Evolutionary conservation across 176 grass and related monocot genomes (phyloP).

Genomic region (Poa pratensis): DNA sequence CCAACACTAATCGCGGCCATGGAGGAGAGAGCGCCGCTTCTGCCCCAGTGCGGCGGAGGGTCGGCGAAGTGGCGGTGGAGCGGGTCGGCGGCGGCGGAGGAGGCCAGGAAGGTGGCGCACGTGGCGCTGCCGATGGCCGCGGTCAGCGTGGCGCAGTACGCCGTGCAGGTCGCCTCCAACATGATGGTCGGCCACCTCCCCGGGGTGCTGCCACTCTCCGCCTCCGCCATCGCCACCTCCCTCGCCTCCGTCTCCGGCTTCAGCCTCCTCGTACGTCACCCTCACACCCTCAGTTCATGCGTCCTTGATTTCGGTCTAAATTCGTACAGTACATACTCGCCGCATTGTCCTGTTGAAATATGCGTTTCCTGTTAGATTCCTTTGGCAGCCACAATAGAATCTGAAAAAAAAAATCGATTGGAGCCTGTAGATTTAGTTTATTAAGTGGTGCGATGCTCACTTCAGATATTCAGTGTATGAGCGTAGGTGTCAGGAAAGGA

Average conservation of each 20-base stretch:
- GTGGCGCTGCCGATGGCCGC: constrained; percentile 65
- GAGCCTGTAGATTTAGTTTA: no score
- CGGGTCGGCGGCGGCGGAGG: constrained; percentile 27
- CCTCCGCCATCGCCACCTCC: constrained; percentile 82
- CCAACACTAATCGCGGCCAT: neutral
- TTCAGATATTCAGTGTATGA: no score
- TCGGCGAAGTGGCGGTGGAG: constrained; percentile 32
- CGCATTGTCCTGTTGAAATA: neutral
- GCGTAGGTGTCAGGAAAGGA: no score
- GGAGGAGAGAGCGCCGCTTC: constrained; percentile 39
- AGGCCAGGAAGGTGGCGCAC: constrained; percentile 48
- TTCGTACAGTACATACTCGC: neutral
- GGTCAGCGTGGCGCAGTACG: constrained; percentile 58
- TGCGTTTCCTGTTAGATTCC: neutral
- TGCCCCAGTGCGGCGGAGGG: neutral
- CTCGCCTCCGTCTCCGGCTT: constrained; percentile 81
- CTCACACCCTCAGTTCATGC: neutral
- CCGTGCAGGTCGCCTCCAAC: constrained; percentile 84
- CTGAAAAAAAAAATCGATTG: no score
- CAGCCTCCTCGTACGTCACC: constrained; percentile 87
- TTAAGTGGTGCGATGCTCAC: no score
- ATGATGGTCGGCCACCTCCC: constrained; percentile 97
- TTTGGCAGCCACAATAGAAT: neutral
- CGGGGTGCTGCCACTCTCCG: constrained; percentile 71
- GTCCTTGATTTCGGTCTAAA: neutral